A percentile compares a stretch with the other conserved stretches of the same genome.
Conservation (phyloP, 495 filamentous ascomycete species). For the Ascobolus immersus region DNA sequence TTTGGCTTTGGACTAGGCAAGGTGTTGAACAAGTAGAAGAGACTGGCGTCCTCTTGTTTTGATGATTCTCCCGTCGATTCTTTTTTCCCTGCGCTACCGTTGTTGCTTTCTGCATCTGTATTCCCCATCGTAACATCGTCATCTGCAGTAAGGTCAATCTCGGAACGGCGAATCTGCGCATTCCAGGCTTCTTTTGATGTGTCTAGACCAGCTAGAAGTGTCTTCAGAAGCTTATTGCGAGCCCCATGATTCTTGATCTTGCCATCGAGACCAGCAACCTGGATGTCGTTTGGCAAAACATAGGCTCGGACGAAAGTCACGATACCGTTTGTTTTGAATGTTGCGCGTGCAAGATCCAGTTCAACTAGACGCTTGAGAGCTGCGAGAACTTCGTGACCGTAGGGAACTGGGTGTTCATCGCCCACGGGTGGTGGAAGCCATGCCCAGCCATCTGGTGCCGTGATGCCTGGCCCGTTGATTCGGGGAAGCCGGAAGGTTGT, state of each 20-base stretch:
- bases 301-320: too few relatives aligned
- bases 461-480: slow-evolving; percentile 6
- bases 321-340: too few relatives aligned
- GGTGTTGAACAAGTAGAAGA: slow-evolving; percentile 73
- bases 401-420: too few relatives aligned
- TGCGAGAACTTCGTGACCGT: too few relatives aligned
- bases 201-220: slow-evolving; percentile 32
- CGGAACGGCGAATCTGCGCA: too few relatives aligned
- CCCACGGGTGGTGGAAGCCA: too few relatives aligned
- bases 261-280: too few relatives aligned
- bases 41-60: slow-evolving; percentile 26
- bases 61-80: background rate
- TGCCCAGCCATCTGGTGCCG: slow-evolving; percentile 10
- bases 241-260: slow-evolving; percentile 19
- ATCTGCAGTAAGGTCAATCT: too few relatives aligned
- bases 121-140: too few relatives aligned
- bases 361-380: too few relatives aligned
- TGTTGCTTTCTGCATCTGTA: background rate
- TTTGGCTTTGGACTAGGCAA: slow-evolving; percentile 43
- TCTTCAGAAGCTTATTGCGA: slow-evolving; percentile 23
- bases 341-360: too few relatives aligned
- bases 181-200: slow-evolving; percentile 30
- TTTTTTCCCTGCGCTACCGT: background rate
- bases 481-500: slow-evolving; percentile 7
- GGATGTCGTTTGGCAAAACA: too few relatives aligned